These are phyloP conservation scores for Paspalum notatum DNA, from an alignment of 176 grass and related monocot genomes.

Conservation along the genomic window DNA sequence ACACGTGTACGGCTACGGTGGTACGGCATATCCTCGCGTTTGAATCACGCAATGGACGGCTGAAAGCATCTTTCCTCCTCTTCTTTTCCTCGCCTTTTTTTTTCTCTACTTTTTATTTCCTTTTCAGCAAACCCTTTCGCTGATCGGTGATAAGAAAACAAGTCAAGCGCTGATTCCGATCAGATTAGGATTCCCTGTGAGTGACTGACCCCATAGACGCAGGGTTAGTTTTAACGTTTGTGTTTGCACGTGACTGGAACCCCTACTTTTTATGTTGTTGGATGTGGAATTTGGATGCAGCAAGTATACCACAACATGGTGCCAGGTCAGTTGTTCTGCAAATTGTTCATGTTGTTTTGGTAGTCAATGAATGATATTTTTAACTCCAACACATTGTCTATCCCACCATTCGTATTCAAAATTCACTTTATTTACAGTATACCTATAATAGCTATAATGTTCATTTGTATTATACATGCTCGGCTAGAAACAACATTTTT, in stretches of 20 bases:
- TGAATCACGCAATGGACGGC: constrained; percentile 51
- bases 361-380: too few relatives aligned
- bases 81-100: constrained; percentile 4
- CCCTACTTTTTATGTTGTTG: too few relatives aligned
- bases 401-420: too few relatives aligned
- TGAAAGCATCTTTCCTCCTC: constrained; percentile 39
- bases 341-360: too few relatives aligned
- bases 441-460: too few relatives aligned
- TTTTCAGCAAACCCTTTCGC: neutral
- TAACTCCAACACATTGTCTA: too few relatives aligned
- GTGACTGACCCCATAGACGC: neutral
- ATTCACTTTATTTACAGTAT: too few relatives aligned
- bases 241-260: neutral
- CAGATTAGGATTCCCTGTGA: constrained; percentile 13
- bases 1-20: constrained; percentile 41
- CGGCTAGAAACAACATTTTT: too few relatives aligned
- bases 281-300: too few relatives aligned
- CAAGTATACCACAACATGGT: too few relatives aligned
- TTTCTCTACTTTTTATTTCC: neutral
- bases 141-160: constrained; percentile 47
- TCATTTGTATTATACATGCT: too few relatives aligned
- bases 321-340: too few relatives aligned
- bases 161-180: constrained; percentile 38
- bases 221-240: neutral
- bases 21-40: constrained; percentile 52